Base-by-base conservation (phyloP, 2,329 filamentous ascomycete species). In the Phyllosticta ampelicida region DNA sequence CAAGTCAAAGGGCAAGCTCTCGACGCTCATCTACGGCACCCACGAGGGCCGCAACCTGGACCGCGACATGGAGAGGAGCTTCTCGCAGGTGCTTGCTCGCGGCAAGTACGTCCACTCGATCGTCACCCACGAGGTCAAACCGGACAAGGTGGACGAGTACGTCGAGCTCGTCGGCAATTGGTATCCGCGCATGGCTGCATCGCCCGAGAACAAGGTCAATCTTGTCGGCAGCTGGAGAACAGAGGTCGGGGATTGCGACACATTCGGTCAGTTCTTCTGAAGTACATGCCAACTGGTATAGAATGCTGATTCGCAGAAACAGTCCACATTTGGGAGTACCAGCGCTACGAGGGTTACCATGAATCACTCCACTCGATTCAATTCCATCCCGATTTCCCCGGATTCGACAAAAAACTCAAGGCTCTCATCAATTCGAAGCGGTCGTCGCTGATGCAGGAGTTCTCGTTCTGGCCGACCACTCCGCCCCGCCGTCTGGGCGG, bases 301-400 rank as follows among this genome's bases (percentile, higher is more conserved):
- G 13, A 30, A 44, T 16, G 51, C 55, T 58, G 20, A 58, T 16
- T 74, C n/a, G 21, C 54, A 18, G 48, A n/a, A 23, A 60, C 66
- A 97, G 94, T 99, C 54, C 94, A 99, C 72, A 99, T 99, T 68
- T 99, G 94, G 94, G 94, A 99, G 74, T 99, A 99, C 74, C 91
- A 97, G 74, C 87, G 91, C 67, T 99, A 97, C 75, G 82, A 91
- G 66, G 94, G 94, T 61, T 97, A 97, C 74, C 94, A 99, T 74
- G 85, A 87, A 61, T 97, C 94, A 19, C 80, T 96, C 52, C 83
- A 96, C 77, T 83, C 81, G 65, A 96, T 97, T 64, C 84, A 89
- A 61, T 77, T 80, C 65, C 89, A 95, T 67, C 87, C 89, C 62
- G 90, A 90, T 18, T 97, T 90, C 71, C 76, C 85, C 64, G 86